These are phyloP conservation scores for Heliamphora exappendiculata DNA, from an alignment of 148 eudicot species.

Conservation along the genomic window DNA sequence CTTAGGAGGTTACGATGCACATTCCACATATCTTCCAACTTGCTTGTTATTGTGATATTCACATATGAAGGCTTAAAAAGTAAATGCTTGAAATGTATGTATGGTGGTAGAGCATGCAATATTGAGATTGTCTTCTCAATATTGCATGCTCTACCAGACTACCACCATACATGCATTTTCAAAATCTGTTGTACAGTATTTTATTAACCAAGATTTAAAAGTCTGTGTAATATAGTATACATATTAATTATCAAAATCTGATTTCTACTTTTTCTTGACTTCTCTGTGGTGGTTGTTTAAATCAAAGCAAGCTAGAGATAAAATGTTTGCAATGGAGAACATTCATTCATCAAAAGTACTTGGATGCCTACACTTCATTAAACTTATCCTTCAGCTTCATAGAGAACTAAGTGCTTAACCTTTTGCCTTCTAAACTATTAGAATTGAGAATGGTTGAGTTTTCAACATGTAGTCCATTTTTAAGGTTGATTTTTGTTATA, in stretches of 20 bases:
- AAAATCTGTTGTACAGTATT: not conserved
- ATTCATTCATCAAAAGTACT: not conserved
- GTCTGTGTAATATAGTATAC: not conserved
- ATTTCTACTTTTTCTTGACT: not conserved
- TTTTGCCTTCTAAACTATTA: not conserved
- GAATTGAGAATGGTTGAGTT: not conserved
- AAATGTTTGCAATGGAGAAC: not conserved
- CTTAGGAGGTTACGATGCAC: no score
- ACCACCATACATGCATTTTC: no score
- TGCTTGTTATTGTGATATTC: no score
- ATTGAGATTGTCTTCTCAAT: not conserved
- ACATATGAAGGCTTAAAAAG: not conserved
- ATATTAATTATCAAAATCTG: not conserved
- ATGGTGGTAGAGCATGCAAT: not conserved
- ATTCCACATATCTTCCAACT: no score
- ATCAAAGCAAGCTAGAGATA: not conserved
- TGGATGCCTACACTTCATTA: not conserved
- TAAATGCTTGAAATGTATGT: not conserved
- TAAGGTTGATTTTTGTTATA: constrained; percentile 6
- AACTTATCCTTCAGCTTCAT: not conserved
- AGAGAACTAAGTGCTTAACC: not conserved
- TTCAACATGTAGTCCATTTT: not conserved
- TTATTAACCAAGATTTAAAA: not conserved
- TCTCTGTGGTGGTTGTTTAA: not conserved
- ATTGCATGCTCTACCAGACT: no score